Evolutionary conservation across 208 protist genomes (phyloP).

Genomic region (Perkinsela sp.): DNA sequence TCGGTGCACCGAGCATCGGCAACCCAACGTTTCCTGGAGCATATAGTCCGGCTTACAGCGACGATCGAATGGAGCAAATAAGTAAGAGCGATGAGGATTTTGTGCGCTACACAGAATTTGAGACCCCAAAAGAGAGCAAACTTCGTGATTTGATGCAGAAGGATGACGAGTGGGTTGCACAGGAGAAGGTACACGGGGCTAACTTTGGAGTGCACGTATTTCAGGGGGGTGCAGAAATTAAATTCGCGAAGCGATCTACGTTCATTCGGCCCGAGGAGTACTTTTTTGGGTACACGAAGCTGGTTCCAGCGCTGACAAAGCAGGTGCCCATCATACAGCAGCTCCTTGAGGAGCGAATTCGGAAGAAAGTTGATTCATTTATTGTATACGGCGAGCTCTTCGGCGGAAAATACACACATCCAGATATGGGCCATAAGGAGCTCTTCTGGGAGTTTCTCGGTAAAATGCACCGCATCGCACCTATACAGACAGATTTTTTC

Average conservation of each 20-base stretch:
- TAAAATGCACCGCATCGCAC: constrained; percentile 31
- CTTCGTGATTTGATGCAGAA: not conserved
- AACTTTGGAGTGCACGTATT: constrained; percentile 53
- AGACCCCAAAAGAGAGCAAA: not conserved
- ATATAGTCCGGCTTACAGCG: not conserved
- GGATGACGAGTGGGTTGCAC: constrained; percentile 36
- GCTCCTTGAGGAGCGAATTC: constrained; percentile 31
- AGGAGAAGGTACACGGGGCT: constrained; percentile 51
- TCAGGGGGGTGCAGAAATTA: constrained; percentile 17
- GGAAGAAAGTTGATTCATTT: constrained; percentile 12
- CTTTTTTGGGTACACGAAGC: constrained; percentile 58
- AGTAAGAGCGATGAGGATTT: not conserved
- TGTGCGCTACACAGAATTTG: not conserved
- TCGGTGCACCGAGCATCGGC: not conserved
- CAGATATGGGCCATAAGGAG: constrained; percentile 29
- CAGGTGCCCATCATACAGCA: constrained; percentile 25
- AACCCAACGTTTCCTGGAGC: not conserved
- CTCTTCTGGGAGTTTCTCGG: constrained; percentile 40
- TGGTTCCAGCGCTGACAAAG: constrained; percentile 25
- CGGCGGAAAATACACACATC: constrained; percentile 50
- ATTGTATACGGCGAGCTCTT: constrained; percentile 52
- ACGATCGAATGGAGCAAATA: not conserved
- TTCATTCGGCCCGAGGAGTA: constrained; percentile 59
- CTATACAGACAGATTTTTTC: constrained; percentile 41
- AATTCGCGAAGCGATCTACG: constrained; percentile 44